Base-by-base conservation (phyloP, 2,329 filamentous ascomycete species). In the Tolypocladium cylindrosporum region DNA sequence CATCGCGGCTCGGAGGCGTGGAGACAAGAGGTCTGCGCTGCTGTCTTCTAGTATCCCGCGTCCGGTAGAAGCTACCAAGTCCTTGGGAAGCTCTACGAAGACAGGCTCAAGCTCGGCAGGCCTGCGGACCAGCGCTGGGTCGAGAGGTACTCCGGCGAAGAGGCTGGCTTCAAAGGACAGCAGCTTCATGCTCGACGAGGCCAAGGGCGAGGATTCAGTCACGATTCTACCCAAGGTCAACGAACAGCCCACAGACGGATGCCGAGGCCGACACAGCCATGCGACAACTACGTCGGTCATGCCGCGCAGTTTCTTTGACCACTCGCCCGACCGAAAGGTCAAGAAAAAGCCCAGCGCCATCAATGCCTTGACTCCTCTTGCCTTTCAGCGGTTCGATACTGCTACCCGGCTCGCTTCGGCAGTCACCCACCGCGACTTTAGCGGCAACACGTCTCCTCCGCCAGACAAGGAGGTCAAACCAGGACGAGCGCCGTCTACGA, bases 151-250 rank as follows among this genome's bases (percentile, higher is more conserved):
- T 21, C 48, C 55, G 34, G 27, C 16, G 2, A 34, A 14, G 6
- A 36, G 9, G 14, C 13, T 50, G 43, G n/a, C n/a, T 7, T 48
- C 31, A 1, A 45, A 53, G 9, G 58, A 62, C 53, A 66, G 63
- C 59, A 67, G 60, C 56, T 65, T 66, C 43, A 55, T 59, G 31
- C 55, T 67, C 13, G 61, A 67, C 60, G 61, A 58, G 45, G 55
- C 60, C n/a, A 63, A 62, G 24, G 60, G 58, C 31, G 58, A 62
- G 39, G 61, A 62, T 31, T 61, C 63, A 11, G 61, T 61, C 31
- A 67, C 66, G 1, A 56, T 67, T 4, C 60, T 67, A 8, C 63
- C 66, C 19, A 57, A 57, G 27, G 27, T 62, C 14, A 27, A 7
- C 43, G 40, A 34, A 42, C 16, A 41, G 41, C 6, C 45, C 34